Conservation (phyloP, 1,284 basidiomycete species). For the Pseudozyma sp. region DNA sequence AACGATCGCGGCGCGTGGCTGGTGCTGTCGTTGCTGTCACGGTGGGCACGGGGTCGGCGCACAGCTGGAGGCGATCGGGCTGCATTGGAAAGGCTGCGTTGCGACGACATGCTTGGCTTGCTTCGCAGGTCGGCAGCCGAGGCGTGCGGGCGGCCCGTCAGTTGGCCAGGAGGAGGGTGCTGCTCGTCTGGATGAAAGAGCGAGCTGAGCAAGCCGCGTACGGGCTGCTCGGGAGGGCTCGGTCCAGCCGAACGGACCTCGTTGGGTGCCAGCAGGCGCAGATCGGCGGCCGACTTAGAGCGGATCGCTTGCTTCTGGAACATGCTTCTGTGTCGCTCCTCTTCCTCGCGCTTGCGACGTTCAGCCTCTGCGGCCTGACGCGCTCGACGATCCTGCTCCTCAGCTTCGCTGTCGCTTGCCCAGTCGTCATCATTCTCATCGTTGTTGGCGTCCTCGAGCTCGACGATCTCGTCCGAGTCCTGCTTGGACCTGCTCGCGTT, state of each 20-base stretch:
- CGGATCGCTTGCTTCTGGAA: conserved; percentile 79
- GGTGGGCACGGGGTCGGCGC: conserved; percentile 33
- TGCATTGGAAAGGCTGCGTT: conserved; percentile 13
- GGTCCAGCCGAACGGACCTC: conserved; percentile 24
- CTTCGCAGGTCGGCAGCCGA: conserved; percentile 57
- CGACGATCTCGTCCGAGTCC: conserved; percentile 31
- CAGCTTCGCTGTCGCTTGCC: conserved; percentile 66
- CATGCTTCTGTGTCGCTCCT: conserved; percentile 78
- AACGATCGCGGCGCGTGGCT: conserved; percentile 22
- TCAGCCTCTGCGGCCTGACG: conserved; percentile 68
- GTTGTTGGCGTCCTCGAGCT: conserved; percentile 21
- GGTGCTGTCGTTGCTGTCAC: conserved; percentile 39
- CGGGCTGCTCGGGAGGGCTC: conserved; percentile 34
- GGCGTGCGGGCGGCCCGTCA: conserved; percentile 58
- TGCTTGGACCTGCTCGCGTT: conserved; percentile 6
- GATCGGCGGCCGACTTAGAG: conserved; percentile 63
- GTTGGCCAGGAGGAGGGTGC: conserved; percentile 58
- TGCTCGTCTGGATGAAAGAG: conserved; percentile 65
- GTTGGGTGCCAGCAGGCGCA: conserved; percentile 33
- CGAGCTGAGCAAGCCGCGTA: conserved; percentile 63
- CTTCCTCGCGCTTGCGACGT: conserved; percentile 72
- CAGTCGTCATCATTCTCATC: conserved; percentile 60
- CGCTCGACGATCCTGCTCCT: conserved; percentile 65
- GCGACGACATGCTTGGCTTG: conserved; percentile 22
- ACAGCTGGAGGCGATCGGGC: conserved; percentile 29